These are phyloP conservation scores for Neocatenulostroma microsporum DNA, from an alignment of 2,329 filamentous ascomycete genomes.

Conservation along the genomic window DNA sequence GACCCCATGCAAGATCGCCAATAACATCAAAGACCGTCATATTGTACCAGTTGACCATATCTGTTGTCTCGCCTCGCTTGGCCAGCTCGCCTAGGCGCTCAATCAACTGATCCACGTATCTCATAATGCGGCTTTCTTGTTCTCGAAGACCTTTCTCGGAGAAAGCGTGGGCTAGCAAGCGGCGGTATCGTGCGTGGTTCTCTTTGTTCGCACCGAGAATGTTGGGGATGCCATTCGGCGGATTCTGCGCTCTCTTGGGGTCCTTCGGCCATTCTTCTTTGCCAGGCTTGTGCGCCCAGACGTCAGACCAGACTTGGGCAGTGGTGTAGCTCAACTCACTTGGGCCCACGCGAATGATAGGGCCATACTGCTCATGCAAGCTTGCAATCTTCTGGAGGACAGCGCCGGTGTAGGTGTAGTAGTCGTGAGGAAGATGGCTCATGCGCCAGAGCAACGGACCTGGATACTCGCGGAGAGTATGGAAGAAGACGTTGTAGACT, in stretches of 20 bases:
- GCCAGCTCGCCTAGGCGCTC: conserved; percentile 26
- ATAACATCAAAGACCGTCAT: conserved; percentile 31
- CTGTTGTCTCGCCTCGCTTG: conserved; percentile 9
- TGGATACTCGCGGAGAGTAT: conserved; percentile 36
- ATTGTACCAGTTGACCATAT: conserved; percentile 29
- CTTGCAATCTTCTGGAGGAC: conserved; percentile 35
- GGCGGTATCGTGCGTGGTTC: conserved; percentile 20
- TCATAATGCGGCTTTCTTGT: conserved; percentile 31
- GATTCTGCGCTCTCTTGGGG: conserved; percentile 23
- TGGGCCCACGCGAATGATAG: conserved; percentile 34
- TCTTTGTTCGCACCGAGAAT: conserved; percentile 28
- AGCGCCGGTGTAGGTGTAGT: too few species aligned
- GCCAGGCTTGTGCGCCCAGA: conserved; percentile 31
- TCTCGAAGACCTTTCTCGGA: conserved; percentile 30
- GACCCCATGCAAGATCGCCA: conserved; percentile 14
- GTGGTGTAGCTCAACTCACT: conserved; percentile 36
- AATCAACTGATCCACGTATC: conserved; percentile 33
- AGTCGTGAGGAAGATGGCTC: conserved; percentile 15
- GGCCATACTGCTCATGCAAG: conserved; percentile 35
- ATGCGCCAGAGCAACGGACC: conserved; percentile 30
- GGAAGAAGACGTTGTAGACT: conserved; percentile 36
- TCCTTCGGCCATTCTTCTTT: conserved; percentile 28
- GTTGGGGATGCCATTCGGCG: conserved; percentile 23
- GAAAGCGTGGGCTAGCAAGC: conserved; percentile 31
- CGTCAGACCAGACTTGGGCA: conserved; percentile 36